Evolutionary conservation across 208 protist genomes (phyloP).

Genomic region (Trypanosoma vivax): DNA sequence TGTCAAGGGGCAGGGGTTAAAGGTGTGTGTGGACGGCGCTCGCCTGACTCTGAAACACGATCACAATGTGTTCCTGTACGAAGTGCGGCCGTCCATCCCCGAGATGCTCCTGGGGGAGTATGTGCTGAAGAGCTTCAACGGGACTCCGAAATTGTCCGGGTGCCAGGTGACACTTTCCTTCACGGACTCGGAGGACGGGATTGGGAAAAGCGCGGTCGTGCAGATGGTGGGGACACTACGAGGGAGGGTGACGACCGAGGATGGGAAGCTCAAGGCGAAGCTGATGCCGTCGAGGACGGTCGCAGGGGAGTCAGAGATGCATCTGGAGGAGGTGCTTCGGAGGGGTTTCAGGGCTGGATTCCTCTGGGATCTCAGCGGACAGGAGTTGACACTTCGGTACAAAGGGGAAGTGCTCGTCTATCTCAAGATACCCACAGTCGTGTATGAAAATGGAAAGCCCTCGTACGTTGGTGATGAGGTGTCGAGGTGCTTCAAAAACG

Average conservation of each 20-base stretch:
- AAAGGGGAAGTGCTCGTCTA: constrained; percentile 37
- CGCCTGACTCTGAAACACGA: constrained; percentile 32
- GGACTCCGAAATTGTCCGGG: constrained; percentile 16
- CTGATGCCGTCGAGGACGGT: constrained; percentile 43
- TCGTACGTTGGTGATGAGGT: constrained; percentile 51
- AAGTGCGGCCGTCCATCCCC: constrained; percentile 26
- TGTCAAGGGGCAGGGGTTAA: constrained; percentile 32
- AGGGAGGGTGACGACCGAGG: constrained; percentile 5
- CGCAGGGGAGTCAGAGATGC: constrained; percentile 33
- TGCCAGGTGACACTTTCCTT: constrained; percentile 44
- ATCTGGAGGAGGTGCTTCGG: constrained; percentile 44
- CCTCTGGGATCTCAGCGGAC: constrained; percentile 14
- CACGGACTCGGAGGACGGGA: constrained; percentile 6
- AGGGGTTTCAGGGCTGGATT: constrained; percentile 58
- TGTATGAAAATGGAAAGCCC: constrained; percentile 27
- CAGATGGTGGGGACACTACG: neutral
- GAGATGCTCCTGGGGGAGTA: constrained; percentile 47
- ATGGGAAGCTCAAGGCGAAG: constrained; percentile 37
- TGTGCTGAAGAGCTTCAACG: constrained; percentile 52
- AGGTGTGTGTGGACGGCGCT: constrained; percentile 27
- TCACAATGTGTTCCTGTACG: constrained; percentile 24
- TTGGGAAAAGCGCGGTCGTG: neutral
- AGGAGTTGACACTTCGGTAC: constrained; percentile 40
- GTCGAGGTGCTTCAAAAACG: constrained; percentile 59
- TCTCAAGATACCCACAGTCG: constrained; percentile 19